Evolutionary conservation across 2,329 filamentous ascomycete species (phyloP), one percentile per base, ranked within the genome.

Genomic region (Pyrenophora tritici-repentis): DNA sequence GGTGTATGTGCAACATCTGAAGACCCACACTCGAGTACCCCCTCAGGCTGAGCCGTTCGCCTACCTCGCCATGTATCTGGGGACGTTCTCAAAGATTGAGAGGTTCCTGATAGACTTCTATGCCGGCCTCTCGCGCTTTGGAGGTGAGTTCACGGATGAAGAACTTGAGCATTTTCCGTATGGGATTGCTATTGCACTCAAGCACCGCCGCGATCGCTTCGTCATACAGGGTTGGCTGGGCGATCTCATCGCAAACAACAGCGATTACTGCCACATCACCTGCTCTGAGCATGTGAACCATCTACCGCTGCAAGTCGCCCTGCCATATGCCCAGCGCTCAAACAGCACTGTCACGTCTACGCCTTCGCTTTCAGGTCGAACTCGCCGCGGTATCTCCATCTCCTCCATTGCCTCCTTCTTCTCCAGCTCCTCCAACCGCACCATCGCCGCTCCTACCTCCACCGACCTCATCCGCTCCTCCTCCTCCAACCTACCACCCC

Each of bases 21-120:
- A 34, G 6, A 17, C 40, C 5, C 47, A 47, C 2, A 41, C 37
- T 33, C 33, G 13, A 14, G 42, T 59, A 38, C 38, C 29, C 3
- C 18, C 53, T 13, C 31, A 42, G 6, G 26, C 12, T 14, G 53
- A 48, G 13, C 34, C 53, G 8, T 56, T 59, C 13, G 1, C 10
- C 1, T 55, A 53, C 38, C 18, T 61, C 9, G 31, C 49, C 16
- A 17, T 49, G n/a, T 34, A 55, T 16, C n/a, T 59, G 8, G 53
- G 53, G 17, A 42, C 46, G 6, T 49, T 57, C 22, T 57, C 53
- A 3, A 48, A 39, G 24, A 50, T 51, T 2, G 58, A 59, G 39
- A 58, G 56, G 39, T 61, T 59, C 17, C 16, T 61, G 4, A 48
- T 57, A n/a, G 50, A 59, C 17, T 59, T 59, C 26, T 46, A 53